Percentiles rank a stretch among this genome's conserved stretches.
Conservation (phyloP, 768 basidiomycete genomes). For the Russula olivacea region DNA sequence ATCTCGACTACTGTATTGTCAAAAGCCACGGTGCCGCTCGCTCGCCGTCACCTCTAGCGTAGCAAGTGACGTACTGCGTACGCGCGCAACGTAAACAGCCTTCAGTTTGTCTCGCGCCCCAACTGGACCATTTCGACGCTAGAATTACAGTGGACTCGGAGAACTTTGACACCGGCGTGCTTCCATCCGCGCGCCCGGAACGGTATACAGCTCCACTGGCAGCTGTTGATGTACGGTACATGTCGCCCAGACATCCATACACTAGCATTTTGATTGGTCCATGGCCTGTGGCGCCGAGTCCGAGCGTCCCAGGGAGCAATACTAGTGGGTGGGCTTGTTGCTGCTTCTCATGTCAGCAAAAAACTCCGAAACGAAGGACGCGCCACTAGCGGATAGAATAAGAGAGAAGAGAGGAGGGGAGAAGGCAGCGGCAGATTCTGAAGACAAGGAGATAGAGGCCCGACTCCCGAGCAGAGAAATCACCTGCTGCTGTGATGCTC, state of each 20-base stretch:
- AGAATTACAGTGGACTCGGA: not conserved
- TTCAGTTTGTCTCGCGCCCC: not conserved
- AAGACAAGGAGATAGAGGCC: not conserved
- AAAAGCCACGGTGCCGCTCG: too few relatives aligned
- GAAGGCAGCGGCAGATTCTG: not conserved
- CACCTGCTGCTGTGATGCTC: not conserved
- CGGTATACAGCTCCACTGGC: not conserved
- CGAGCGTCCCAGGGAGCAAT: not conserved
- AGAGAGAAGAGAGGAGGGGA: not conserved
- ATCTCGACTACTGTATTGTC: too few relatives aligned
- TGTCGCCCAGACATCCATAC: not conserved
- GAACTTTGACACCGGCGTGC: not conserved
- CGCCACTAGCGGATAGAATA: not conserved
- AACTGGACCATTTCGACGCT: too few relatives aligned
- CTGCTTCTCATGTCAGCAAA: not conserved
- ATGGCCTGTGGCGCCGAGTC: not conserved
- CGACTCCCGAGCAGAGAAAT: not conserved
- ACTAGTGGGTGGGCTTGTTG: not conserved
- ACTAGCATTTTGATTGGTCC: not conserved
- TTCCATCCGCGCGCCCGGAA: not conserved
- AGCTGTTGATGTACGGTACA: not conserved
- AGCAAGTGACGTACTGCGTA: not conserved
- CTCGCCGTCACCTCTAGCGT: too few relatives aligned
- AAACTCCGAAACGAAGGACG: not conserved
- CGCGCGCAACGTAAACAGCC: not conserved